Conservation (phyloP, 345 rosid species). For the Citrus trifoliata region DNA sequence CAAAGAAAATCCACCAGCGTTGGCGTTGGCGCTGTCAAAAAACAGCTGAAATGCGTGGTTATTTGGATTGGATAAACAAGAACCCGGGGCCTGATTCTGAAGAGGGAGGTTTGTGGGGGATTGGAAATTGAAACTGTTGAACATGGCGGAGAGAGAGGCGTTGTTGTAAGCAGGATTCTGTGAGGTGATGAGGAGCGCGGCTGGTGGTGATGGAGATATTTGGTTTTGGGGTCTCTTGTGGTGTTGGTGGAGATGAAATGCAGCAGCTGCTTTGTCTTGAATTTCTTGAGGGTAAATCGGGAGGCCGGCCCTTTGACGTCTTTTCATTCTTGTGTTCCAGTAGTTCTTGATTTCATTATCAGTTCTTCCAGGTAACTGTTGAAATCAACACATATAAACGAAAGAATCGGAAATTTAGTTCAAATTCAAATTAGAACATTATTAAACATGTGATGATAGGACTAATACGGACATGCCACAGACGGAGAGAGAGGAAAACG, state of each 20-base stretch:
- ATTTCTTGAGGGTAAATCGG: slow-evolving; percentile 68
- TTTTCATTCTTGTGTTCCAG: slow-evolving; percentile 84
- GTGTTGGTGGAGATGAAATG: slow-evolving; percentile 22
- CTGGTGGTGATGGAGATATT: slow-evolving; percentile 30
- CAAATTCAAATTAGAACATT: background rate
- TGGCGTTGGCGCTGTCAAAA: background rate
- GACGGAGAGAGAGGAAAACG: background rate
- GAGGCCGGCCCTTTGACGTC: slow-evolving; percentile 67
- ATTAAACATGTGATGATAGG: background rate
- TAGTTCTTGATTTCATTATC: slow-evolving; percentile 90
- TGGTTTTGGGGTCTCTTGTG: slow-evolving; percentile 20
- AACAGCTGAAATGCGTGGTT: slow-evolving; percentile 14
- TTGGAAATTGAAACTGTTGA: slow-evolving; percentile 21
- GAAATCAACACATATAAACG: background rate
- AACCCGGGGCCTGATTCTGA: slow-evolving; percentile 13
- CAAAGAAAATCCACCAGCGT: slow-evolving; percentile 17
- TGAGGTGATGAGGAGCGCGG: slow-evolving; percentile 32
- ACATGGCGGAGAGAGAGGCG: slow-evolving; percentile 23
- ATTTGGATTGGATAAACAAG: slow-evolving; percentile 15
- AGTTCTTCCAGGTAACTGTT: slow-evolving; percentile 80
- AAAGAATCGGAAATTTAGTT: background rate
- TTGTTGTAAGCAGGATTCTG: slow-evolving; percentile 18
- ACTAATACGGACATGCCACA: background rate
- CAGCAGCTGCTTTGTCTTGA: slow-evolving; percentile 29
- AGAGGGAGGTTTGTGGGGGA: slow-evolving; percentile 9